These are phyloP conservation scores for Chenopodium quinoa DNA, from an alignment of 148 eudicot species.

Conservation along the genomic window DNA sequence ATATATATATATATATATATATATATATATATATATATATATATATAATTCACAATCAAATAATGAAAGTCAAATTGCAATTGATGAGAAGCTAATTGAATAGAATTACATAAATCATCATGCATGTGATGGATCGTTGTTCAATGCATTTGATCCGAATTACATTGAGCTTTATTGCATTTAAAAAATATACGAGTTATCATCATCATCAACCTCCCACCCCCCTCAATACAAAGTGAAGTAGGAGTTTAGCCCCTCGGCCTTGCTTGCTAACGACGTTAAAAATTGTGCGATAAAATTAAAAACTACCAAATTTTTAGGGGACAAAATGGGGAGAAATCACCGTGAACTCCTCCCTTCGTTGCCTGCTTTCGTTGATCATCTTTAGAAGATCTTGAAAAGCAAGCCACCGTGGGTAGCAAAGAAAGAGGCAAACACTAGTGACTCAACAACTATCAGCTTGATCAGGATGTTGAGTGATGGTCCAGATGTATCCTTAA, in stretches of 20 bases:
- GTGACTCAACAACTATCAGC: constrained; percentile 94
- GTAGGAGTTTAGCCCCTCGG: constrained; percentile 17
- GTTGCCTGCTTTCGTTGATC: background rate
- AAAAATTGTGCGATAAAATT: constrained; percentile 30
- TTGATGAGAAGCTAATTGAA: too few relatives aligned
- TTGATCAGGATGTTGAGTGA: constrained; percentile 87
- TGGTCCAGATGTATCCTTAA: constrained; percentile 96
- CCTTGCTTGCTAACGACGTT: constrained; percentile 17
- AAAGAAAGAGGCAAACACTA: constrained; percentile 94
- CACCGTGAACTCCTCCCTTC: constrained; percentile 1
- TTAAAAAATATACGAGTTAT: too few relatives aligned
- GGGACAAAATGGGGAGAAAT: constrained; percentile 18
- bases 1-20: too few relatives aligned
- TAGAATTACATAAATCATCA: too few relatives aligned
- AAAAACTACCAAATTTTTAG: constrained; percentile 15
- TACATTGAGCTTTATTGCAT: too few relatives aligned
- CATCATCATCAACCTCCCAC: constrained; percentile 21
- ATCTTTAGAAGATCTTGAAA: constrained; percentile 61
- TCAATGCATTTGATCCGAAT: too few relatives aligned
- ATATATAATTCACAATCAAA: too few relatives aligned
- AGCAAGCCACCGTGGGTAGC: constrained; percentile 90
- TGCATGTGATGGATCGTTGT: too few relatives aligned
- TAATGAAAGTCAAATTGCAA: too few relatives aligned
- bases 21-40: too few relatives aligned
- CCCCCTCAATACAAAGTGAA: constrained; percentile 15